Base-by-base conservation (phyloP, 148 eudicot genomes). In the Vaccinium vitisidaea region DNA sequence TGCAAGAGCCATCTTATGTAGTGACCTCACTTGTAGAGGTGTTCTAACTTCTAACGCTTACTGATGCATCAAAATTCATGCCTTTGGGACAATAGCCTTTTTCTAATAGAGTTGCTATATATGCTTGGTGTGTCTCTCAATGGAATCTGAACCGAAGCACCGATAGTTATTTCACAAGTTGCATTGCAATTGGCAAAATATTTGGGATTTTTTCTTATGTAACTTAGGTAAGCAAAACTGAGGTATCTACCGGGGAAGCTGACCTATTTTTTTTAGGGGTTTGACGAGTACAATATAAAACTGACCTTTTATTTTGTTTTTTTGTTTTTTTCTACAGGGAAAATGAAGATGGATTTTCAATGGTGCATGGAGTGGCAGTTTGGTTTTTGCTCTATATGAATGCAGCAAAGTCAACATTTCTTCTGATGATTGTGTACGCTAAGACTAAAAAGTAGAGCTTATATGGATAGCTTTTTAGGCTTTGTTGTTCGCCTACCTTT, bases 261-360 rank as follows among this genome's bases (percentile, higher is more conserved):
- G 39, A 2, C 39, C 39, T 2, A 1, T 50, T 82, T 70, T 69
- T 75, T 67, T 50, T 78, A 94, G 98, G 98, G 98, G 7, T 95
- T 94, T 80, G 98, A 95, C 74, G 98, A 95, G 90, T 95, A 94
- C 91, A 36, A 36, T 36, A 36, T 2, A 36, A 36, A 36, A 36
- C 39, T 36, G 39, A 36, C 16, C n/a, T 53, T 6, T 53, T 23
- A 14, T 15, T 23, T 16, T 53, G 56, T 84, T 77, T 67, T 67
- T 36, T 21, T 36, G 8, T 71, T 43, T 77, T 48, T 56, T 70
- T 23, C 36, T 43, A 16, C 83, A 79, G 83, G 71, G 58, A 11
- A 80, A 80, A 48, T 84, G 59, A 84, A 46, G 80, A 53, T 27
- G n/a, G 81, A 32, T 56, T 23, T 50, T 78, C 32, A 76, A 5